These are phyloP conservation scores for Achaetomium macrosporum DNA, from an alignment of 2,329 filamentous ascomycete species.

Conservation along the genomic window DNA sequence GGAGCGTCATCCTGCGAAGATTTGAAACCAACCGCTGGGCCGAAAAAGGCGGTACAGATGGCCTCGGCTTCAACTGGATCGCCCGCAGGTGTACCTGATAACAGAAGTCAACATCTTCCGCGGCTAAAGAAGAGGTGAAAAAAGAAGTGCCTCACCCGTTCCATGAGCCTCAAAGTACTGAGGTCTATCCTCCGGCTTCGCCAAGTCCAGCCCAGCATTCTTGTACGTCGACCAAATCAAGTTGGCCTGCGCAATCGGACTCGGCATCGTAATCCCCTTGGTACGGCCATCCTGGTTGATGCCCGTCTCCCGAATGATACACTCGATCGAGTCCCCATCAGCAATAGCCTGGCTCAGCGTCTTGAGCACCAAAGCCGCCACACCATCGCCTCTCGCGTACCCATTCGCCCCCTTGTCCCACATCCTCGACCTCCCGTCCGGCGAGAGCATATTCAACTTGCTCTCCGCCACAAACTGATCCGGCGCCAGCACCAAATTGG, in stretches of 20 bases:
- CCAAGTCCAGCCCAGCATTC: conserved; percentile 33
- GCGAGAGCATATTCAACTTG: conserved; percentile 34
- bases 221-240: conserved; percentile 38
- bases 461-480: conserved; percentile 28
- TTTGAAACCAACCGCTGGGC: too few relatives aligned
- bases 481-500: conserved; percentile 2
- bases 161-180: conserved; percentile 40
- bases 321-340: conserved; percentile 37
- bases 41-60: too few relatives aligned
- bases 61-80: too few relatives aligned
- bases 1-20: too few relatives aligned
- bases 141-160: too few relatives aligned
- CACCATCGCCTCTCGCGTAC: conserved; percentile 48
- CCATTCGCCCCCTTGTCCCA: conserved; percentile 45
- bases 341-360: conserved; percentile 38
- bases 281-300: conserved; percentile 43
- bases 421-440: conserved; percentile 32
- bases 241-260: conserved; percentile 32
- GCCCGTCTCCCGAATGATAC: conserved; percentile 38
- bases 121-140: too few relatives aligned
- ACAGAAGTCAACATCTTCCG: conserved; percentile 23
- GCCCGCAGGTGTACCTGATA: too few relatives aligned
- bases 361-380: conserved; percentile 43
- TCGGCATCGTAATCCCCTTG: conserved; percentile 45
- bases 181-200: conserved; percentile 23